Evolutionary conservation across 257 asterid genomes (phyloP), one percentile per base, ranked within the genome.

Genomic region (Anisodus acutangulus): DNA sequence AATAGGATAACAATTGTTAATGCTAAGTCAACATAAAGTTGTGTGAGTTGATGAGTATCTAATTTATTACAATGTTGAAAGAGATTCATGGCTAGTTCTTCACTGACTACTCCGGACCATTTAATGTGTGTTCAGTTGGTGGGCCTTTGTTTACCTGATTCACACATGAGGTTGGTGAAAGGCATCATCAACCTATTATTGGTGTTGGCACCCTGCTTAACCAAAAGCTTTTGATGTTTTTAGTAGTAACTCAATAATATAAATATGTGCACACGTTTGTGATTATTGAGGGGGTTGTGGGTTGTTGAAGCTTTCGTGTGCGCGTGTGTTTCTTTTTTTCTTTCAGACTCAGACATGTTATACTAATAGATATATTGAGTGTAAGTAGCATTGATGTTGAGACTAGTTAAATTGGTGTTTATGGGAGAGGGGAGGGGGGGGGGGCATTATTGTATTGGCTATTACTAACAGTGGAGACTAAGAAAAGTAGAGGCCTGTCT

Each of bases 101-200:
- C 45, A 81, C 55, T 82, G 88, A 79, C 78, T 86, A 78, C 78
- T 81, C 66, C 85, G 85, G 85, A 74, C 88, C 88, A 87, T 84
- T 79, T 43, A 85, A 76, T 74, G 85, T 87, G 87, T 83, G 31
- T 41, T 80, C 70, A 60, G 80, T 78, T 83, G 88, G 90, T 87
- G 90, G 91, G 89, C 86, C 87, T 80, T 85, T n/a, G 79, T 58
- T 71, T 83, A 82, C 85, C 64, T n/a, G 84, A 83, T 87, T 85
- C 86, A 86, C 89, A 88, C 82, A 90, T 85, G 88, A 87, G 89
- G 88, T 89, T 87, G 91, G 85, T 87, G 82, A 85, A 82, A 79
- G 59, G 90, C 88, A 87, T 89, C 88, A 85, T 87, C 91, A 78
- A 19, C 87, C 72, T 81, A 85, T 87, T 87, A 87, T 87, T 89